phyloP scores from a whole-genome alignment of 139 green algal species.

The Chlamydomonas eustigma region DNA sequence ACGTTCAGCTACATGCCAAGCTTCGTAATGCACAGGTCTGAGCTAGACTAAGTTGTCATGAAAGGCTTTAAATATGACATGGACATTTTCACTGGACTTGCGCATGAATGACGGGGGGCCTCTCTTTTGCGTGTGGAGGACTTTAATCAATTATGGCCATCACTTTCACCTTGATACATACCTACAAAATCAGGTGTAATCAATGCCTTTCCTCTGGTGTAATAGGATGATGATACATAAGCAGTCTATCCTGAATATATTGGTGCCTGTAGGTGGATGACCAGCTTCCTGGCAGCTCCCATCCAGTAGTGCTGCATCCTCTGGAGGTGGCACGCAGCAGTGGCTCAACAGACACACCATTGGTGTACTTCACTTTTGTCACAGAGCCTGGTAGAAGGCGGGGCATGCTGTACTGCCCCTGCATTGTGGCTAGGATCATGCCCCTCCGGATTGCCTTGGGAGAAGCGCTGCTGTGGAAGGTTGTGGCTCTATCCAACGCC shows the following conservation, averaged over 20 bases:
- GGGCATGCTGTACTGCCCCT: conserved; percentile 55
- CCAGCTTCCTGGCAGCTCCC: conserved; percentile 52
- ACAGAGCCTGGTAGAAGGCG: conserved; percentile 20
- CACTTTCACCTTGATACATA: no score
- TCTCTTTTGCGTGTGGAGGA: no score
- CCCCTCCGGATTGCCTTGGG: conserved; percentile 48
- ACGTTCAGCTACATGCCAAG: conserved; percentile 4
- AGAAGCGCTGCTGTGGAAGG: conserved; percentile 63
- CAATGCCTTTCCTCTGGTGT: no score
- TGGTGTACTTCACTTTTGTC: conserved; percentile 18
- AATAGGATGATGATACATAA: no score
- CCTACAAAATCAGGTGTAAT: no score
- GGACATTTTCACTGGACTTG: no score
- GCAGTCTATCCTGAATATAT: no score
- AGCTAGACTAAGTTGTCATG: no score
- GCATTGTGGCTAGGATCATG: conserved; percentile 42
- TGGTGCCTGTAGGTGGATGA: conserved; percentile 81
- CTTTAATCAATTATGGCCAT: no score
- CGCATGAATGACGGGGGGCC: no score
- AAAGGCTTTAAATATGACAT: no score
- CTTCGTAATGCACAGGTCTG: conserved; percentile 17
- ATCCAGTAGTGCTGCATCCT: conserved; percentile 67
- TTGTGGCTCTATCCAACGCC: conserved; percentile 9
- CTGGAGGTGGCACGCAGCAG: neutral
- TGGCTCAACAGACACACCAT: neutral